Percentiles rank a stretch among this genome's conserved stretches.
Evolutionary conservation across 176 grass and related monocot species (phyloP).

Genomic region (Cenchrus fungigraminus): DNA sequence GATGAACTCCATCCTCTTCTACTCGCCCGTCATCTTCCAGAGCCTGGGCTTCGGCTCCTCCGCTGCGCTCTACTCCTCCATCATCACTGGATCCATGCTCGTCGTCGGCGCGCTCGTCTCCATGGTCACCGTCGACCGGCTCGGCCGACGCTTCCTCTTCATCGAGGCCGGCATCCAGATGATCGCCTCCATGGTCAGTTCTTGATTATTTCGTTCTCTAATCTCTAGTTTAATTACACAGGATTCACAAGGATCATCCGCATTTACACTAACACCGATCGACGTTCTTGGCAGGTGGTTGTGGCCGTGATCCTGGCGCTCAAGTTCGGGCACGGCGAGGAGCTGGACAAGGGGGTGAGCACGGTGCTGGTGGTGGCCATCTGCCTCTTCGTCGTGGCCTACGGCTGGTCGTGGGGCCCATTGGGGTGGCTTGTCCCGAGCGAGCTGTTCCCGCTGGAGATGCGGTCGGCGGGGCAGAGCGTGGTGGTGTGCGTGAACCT

Average conservation of each 20-base stretch:
- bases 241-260: too few relatives aligned
- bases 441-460: constrained; percentile 94
- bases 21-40: constrained; percentile 93
- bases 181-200: constrained; percentile 73
- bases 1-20: constrained; percentile 96
- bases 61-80: constrained; percentile 73
- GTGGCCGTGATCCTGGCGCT: constrained; percentile 71
- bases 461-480: constrained; percentile 92
- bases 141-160: constrained; percentile 86
- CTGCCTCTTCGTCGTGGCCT: constrained; percentile 87
- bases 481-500: constrained; percentile 97
- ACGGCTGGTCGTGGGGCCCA: constrained; percentile 94
- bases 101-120: constrained; percentile 82
- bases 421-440: constrained; percentile 96
- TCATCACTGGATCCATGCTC: constrained; percentile 94
- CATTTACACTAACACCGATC: neutral
- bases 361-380: constrained; percentile 77
- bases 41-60: constrained; percentile 78
- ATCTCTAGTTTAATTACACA: too few relatives aligned
- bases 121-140: constrained; percentile 77
- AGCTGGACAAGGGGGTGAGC: constrained; percentile 62
- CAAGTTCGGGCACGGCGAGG: constrained; percentile 70
- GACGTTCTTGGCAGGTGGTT: constrained; percentile 43
- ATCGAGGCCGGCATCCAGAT: constrained; percentile 90
- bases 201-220: neutral